These are phyloP conservation scores for Xylariales sp. DNA, from an alignment of 2,329 filamentous ascomycete species.

Conservation along the genomic window DNA sequence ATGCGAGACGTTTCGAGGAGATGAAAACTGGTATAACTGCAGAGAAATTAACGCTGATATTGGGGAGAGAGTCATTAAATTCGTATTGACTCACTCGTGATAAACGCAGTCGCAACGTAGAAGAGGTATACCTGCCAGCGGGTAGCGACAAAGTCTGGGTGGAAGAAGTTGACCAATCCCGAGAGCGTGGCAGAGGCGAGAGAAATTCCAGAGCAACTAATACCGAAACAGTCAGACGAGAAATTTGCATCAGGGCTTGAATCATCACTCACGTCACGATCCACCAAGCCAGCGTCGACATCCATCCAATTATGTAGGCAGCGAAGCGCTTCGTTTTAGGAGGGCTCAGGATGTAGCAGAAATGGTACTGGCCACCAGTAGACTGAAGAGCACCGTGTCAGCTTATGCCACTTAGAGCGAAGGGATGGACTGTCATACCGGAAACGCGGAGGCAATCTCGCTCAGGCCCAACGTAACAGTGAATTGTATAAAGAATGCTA, in stretches of 20 bases:
- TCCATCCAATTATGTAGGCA: conserved; percentile 17
- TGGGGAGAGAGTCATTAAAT: not conserved
- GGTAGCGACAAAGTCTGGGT: conserved; percentile 5
- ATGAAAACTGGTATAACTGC: conserved; percentile 6
- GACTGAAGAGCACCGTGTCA: not conserved
- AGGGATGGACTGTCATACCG: not conserved
- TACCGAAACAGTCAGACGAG: not conserved
- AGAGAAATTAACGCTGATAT: not conserved
- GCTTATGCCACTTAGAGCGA: not conserved
- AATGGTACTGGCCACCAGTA: conserved; percentile 18
- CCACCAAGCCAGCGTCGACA: conserved; percentile 12
- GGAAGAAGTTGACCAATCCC: conserved; percentile 12
- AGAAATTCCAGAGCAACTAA: conserved; percentile 11
- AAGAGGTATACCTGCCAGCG: conserved; percentile 12
- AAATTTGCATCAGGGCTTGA: not conserved
- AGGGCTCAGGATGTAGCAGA: conserved; percentile 5
- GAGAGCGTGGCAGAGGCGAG: conserved; percentile 2
- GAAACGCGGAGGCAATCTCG: conserved; percentile 17
- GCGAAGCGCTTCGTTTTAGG: conserved; percentile 4
- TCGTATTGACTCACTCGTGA: not conserved
- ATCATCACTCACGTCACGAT: conserved; percentile 12
- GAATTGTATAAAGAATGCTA: conserved; percentile 6
- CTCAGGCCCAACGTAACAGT: conserved; percentile 7
- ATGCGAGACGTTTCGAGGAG: conserved; percentile 2
- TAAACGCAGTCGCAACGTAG: not conserved